These are phyloP conservation scores for Boletus eberwhitei DNA, from an alignment of 768 basidiomycete genomes.

Conservation along the genomic window DNA sequence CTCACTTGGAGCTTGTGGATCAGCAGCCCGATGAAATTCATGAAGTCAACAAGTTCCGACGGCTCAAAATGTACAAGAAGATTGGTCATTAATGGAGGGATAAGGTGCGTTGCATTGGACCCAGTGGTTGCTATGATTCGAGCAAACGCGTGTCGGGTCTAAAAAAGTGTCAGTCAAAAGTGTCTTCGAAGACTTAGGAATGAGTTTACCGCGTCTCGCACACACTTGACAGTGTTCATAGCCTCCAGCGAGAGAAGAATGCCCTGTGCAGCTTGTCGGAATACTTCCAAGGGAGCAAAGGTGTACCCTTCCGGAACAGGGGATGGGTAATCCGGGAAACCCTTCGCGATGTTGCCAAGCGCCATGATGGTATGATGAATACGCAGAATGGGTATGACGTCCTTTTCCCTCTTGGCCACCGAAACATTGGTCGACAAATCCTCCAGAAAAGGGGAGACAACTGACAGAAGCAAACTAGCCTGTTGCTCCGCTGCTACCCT, in stretches of 20 bases:
- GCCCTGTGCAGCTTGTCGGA: slow-evolving; percentile 81
- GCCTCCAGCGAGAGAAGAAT: slow-evolving; percentile 84
- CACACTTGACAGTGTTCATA: slow-evolving; percentile 81
- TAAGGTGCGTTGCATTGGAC: slow-evolving; percentile 78
- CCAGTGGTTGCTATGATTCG: slow-evolving; percentile 90
- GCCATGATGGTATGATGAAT: slow-evolving; percentile 95
- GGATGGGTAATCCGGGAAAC: slow-evolving; percentile 88
- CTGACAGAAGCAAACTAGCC: slow-evolving; percentile 62
- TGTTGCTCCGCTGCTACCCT: slow-evolving; percentile 61
- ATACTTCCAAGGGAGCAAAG: slow-evolving; percentile 71
- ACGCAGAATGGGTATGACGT: slow-evolving; percentile 76
- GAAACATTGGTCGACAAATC: slow-evolving; percentile 60
- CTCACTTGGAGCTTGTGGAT: slow-evolving; percentile 87
- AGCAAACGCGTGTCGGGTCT: slow-evolving; percentile 94
- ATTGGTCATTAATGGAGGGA: slow-evolving; percentile 85
- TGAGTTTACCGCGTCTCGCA: slow-evolving; percentile 83
- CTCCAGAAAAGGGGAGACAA: slow-evolving; percentile 79
- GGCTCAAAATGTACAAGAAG: slow-evolving; percentile 92
- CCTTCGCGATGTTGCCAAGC: slow-evolving; percentile 90
- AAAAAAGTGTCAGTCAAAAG: slow-evolving; percentile 9
- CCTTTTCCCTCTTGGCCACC: slow-evolving; percentile 54
- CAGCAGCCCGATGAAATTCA: slow-evolving; percentile 89
- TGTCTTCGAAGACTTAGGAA: neutral
- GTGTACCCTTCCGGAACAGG: slow-evolving; percentile 63
- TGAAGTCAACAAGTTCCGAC: slow-evolving; percentile 89